Evolutionary conservation across 495 filamentous ascomycete species (phyloP), one percentile per base, ranked within the genome.

Genomic region (Annulohypoxylon maeteangense): DNA sequence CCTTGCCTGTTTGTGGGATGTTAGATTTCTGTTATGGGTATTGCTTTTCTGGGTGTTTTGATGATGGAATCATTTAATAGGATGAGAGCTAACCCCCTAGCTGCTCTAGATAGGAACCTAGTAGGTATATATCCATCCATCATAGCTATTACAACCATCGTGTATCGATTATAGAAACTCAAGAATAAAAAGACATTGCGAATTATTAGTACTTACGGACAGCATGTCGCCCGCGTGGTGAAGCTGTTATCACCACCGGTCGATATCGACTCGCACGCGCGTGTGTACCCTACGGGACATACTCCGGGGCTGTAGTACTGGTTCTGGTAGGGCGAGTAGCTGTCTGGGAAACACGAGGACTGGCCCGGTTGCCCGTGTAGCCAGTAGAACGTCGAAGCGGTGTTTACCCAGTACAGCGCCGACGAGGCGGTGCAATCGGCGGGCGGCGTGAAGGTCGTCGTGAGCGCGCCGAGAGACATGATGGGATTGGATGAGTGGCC

Each of bases 361-460:
- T 66, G 62, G 12, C 29, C 14, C 34, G 67, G 66, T 12, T 25
- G 51, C 36, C 67, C 67, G 34, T 74, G 71, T 4, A 74, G 38
- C 62, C 59, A 70, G 58, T 70, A 74, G 53, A 74, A 74, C 22
- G 76, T 75, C 70, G 62, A 86, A 76, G 3, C 73, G 22, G 6
- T 76, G 74, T 18, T 78, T 66, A 22, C 83, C 70, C 83, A 87
- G 84, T 50, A 67, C 59, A 38, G 79, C 81, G n/a, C 82, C 59
- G 4, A 83, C 47, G 36, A 75, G 58, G 70, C 85, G 29, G 53
- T 31, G 47, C 78, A 80, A 29, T 65, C 34, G 10, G 71, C 62
- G 1, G 78, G 78, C 31, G 75, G 70, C 16, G 71, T 76, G 69
- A 78, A 80, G 25, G 32, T 63, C 7, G 77, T 80, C 3, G 76